Conservation (phyloP, 73 alveolate genomes). For the Blepharisma stoltei region DNA sequence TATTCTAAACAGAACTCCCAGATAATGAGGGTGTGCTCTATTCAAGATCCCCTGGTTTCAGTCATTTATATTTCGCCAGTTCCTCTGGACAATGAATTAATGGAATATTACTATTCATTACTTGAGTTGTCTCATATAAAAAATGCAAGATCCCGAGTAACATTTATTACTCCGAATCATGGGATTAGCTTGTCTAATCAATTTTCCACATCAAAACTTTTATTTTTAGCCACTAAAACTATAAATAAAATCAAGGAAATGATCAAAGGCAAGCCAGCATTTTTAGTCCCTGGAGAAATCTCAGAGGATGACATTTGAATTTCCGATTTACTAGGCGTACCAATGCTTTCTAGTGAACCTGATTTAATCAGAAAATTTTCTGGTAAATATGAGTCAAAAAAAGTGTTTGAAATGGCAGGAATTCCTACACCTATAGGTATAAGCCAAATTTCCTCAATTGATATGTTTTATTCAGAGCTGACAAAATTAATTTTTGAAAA, state of each 20-base stretch:
- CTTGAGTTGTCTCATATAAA: constrained; percentile 89
- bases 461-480: constrained; percentile 82
- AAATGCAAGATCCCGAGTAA: constrained; percentile 79
- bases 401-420: constrained; percentile 87
- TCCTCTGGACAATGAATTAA: constrained; percentile 79
- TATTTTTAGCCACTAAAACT: constrained; percentile 89
- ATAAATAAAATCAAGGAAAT: constrained; percentile 80
- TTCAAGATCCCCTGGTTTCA: constrained; percentile 84
- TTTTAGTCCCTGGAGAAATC: constrained; percentile 91
- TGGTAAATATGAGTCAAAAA: constrained; percentile 93
- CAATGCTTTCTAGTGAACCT: constrained; percentile 94
- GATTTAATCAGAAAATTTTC: constrained; percentile 76
- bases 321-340: constrained; percentile 78
- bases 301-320: constrained; percentile 91
- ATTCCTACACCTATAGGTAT: constrained; percentile 91
- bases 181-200: constrained; percentile 72
- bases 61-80: constrained; percentile 90
- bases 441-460: constrained; percentile 88
- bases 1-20: constrained; percentile 83
- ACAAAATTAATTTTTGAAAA: constrained; percentile 87
- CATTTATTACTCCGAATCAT: constrained; percentile 86
- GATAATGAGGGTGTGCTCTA: constrained; percentile 83
- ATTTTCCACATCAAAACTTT: constrained; percentile 79
- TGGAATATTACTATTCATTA: constrained; percentile 80
- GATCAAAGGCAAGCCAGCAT: constrained; percentile 84